These are phyloP conservation scores for Solanum pennellii DNA, from an alignment of 257 asterid genomes.

Conservation along the genomic window DNA sequence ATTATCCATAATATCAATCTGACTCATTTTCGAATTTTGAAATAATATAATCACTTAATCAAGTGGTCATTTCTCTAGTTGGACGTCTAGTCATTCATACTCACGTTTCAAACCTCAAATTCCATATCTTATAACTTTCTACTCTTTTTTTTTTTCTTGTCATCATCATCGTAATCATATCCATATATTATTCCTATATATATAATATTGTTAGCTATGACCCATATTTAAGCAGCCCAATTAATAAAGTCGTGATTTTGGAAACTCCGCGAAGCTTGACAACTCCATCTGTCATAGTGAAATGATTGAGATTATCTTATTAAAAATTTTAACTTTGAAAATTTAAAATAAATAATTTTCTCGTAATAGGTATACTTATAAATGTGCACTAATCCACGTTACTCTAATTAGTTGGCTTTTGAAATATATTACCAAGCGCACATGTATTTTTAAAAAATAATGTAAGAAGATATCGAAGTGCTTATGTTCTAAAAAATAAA, in stretches of 20 bases:
- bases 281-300: too few relatives aligned
- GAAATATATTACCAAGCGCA: not conserved
- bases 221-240: not conserved
- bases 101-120: not conserved
- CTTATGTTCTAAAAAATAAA: not conserved
- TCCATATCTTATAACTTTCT: not conserved
- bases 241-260: not conserved
- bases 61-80: conserved; percentile 7
- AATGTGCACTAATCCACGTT: not conserved
- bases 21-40: not conserved
- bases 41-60: not conserved
- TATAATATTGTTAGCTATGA: not conserved
- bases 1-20: not conserved
- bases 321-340: too few relatives aligned
- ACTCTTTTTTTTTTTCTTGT: not conserved
- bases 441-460: too few relatives aligned
- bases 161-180: conserved; percentile 3
- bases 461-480: not conserved
- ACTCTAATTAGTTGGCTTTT: not conserved
- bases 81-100: conserved; percentile 27
- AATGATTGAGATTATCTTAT: too few relatives aligned
- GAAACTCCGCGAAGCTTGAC: not conserved
- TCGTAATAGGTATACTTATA: too few relatives aligned
- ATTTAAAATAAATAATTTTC: too few relatives aligned
- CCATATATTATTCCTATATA: not conserved